Evolutionary conservation across 2,329 filamentous ascomycete genomes (phyloP), one percentile per base, ranked within the genome.

Genomic region (Talaromyces atroroseus): DNA sequence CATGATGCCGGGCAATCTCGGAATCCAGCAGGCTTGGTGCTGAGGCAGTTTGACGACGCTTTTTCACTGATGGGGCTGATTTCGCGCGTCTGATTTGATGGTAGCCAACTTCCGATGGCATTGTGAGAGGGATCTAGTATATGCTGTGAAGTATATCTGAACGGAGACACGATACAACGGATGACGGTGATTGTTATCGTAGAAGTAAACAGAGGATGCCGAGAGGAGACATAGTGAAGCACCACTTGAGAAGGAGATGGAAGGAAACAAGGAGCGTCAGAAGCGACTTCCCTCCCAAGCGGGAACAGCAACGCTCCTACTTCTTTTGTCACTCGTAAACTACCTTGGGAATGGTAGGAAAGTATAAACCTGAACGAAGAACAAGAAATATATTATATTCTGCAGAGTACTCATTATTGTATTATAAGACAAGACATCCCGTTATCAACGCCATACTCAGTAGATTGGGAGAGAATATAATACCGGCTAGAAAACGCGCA

Each of bases 21-120:
- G 67, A 60, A 51, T 72, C 65, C 20, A 71, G 60, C 3, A 63
- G 56, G 20, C 71, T 68, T 10, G 62, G 56, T 21, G 60, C 34
- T 26, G 62, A 50, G 44, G 63, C 60, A 16, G 56, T 56, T 50
- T 61, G 63, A 38, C 65, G 66, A 32, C 61, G 60, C 56, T 61
- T 67, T 34, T 67, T 68, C 47, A 74, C 68, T 7, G 72, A 74
- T 49, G 69, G 69, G 46, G 68, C 60, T 23, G 74, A 76, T 62
- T 72, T 72, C 24, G 71, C 66, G 57, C 71, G 66, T 59, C 69
- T 68, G 38, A 76, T 62, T 49, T 62, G 65, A 48, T 65, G 66
- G 34, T 40, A 40, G 54, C 58, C 69, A 34, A 64, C 56, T 60
- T 58, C 65, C 57, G 65, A 64, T 32, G 68, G 65, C 55, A 64